Evolutionary conservation across 2,329 filamentous ascomycete species (phyloP), one percentile per base, ranked within the genome.

Genomic region (Endoconidiophora polonica): DNA sequence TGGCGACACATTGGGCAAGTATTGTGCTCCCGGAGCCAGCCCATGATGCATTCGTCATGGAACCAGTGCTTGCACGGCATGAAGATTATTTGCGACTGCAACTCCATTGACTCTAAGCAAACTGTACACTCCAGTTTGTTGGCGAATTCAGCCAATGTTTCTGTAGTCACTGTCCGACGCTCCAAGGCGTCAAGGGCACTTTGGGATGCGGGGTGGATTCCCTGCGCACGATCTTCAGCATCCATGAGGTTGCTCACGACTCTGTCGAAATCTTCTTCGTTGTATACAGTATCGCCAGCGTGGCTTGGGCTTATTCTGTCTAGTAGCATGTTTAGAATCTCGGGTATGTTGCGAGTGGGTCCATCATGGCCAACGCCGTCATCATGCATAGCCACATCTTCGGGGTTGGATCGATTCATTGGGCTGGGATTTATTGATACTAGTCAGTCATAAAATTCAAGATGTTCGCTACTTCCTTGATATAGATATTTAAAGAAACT

Each of bases 41-140:
- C 71, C 22, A 78, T 73, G 33, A 91, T 83, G 58, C 90, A 96
- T 23, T 76, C 69, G 52, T 81, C 80, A 59, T 95, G 90, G 62
- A 94, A 96, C 86, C 86, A 94, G 60, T 98, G 91, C 53, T 78
- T 82, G 65, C 91, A 98, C 0, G 87, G 87, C 46, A 98, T 65
- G 43, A 81, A 73, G 0, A 83, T 76, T 4, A 90, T 85, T 60
- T 84, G 78, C 26, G 84, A 79, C 9, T 79, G 83, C 36, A 83
- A 60, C 23, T 76, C 72, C 54, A 93, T 81, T 24, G 84, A 76
- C 50, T 95, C 87, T 69, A 96, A 94, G 65, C 91, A 98, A 52
- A 98, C 94, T 36, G 85, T 88, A 63, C 91, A 98, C 60, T 95
- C 88, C 5, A 73, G 74, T 16, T 26, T 46, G 29, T 67, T 61